These are phyloP conservation scores for Rubia tinctorum DNA, from an alignment of 305 asterid species.

Conservation along the genomic window DNA sequence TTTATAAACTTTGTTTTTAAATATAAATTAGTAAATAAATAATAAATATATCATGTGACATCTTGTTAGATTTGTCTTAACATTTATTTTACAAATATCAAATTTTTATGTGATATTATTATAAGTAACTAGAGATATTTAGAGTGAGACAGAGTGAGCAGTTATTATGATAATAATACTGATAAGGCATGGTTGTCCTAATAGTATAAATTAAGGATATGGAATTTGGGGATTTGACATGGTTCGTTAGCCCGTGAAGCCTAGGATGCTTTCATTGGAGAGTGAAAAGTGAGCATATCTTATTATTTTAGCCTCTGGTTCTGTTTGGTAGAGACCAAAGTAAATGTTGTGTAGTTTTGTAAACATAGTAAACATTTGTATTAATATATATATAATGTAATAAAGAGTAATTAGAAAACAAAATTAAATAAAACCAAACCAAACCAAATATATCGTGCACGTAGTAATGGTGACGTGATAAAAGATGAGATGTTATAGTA, in stretches of 20 bases:
- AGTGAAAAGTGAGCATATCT: neutral
- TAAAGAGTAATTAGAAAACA: neutral
- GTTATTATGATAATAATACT: neutral
- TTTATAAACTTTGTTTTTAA: too few species aligned
- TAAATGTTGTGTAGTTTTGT: neutral
- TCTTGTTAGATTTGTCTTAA: too few species aligned
- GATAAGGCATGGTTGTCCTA: neutral
- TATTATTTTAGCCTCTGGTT: neutral
- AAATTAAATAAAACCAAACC: too few species aligned
- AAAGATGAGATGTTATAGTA: too few species aligned
- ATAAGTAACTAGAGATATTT: too few species aligned
- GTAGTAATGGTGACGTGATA: too few species aligned
- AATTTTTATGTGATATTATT: too few species aligned
- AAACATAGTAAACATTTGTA: neutral
- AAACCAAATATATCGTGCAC: too few species aligned
- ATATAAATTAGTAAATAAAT: too few species aligned
- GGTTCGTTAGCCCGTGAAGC: conserved; percentile 8
- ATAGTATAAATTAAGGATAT: neutral
- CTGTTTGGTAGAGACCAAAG: neutral
- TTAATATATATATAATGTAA: neutral
- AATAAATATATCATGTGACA: too few species aligned
- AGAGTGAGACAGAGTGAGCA: too few species aligned
- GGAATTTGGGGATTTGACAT: conserved; percentile 1
- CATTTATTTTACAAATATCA: too few species aligned
- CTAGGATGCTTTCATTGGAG: conserved; percentile 6